A percentile compares a stretch with the other conserved stretches of the same genome.
phyloP scores from a whole-genome alignment of 805 yeast genomes.

The Millerozyma acaciae region DNA sequence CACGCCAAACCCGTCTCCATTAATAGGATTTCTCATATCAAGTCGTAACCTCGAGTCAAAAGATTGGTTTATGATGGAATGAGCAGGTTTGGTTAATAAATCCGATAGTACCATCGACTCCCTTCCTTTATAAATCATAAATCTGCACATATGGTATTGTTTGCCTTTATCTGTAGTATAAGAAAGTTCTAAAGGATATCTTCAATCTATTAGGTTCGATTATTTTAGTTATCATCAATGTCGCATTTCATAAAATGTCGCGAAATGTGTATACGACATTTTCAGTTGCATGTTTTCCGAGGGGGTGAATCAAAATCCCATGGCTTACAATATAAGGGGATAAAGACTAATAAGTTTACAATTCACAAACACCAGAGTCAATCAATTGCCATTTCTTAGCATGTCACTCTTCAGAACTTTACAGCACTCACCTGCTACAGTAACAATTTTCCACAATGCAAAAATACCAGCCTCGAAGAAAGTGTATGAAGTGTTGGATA shows the following conservation, averaged over 20 bases:
- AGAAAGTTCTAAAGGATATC: no score
- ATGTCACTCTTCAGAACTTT: slow-evolving; percentile 42
- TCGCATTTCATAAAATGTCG: no score
- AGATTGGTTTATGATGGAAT: slow-evolving; percentile 93
- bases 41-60: slow-evolving; percentile 85
- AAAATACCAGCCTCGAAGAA: slow-evolving; percentile 29
- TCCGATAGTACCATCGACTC: slow-evolving; percentile 86
- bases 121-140: slow-evolving; percentile 85
- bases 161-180: no score
- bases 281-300: no score
- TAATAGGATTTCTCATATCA: slow-evolving; percentile 87
- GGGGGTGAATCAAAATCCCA: no score
- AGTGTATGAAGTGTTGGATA: slow-evolving; percentile 27
- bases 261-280: no score
- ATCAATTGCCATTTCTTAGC: background rate
- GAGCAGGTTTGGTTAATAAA: slow-evolving; percentile 90
- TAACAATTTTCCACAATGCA: slow-evolving; percentile 39
- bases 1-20: slow-evolving; percentile 98
- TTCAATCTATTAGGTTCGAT: no score
- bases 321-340: no score
- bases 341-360: no score
- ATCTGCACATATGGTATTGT: slow-evolving; percentile 97
- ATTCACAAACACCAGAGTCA: no score
- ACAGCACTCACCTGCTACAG: slow-evolving; percentile 39
- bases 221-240: no score